phyloP scores from a whole-genome alignment of 768 basidiomycete species.

The Leccinum subgranulosum region DNA sequence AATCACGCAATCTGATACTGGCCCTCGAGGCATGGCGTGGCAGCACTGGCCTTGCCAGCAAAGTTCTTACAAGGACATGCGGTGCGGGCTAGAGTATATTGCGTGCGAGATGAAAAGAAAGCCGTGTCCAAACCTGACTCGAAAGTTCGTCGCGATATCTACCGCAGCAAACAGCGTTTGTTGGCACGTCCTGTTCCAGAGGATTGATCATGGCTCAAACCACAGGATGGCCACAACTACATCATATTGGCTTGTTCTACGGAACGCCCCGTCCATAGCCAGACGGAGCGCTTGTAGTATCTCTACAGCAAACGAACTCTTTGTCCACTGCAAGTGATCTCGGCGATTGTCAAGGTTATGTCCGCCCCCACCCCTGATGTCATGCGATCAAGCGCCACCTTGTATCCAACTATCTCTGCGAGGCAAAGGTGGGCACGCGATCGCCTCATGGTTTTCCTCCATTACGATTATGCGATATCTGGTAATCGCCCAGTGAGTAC shows the following conservation, averaged over 20 bases:
- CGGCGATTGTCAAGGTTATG: slow-evolving; percentile 23
- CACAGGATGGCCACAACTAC: slow-evolving; percentile 19
- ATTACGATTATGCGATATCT: slow-evolving; percentile 9
- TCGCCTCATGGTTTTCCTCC: slow-evolving; percentile 24
- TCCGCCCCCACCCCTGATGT: slow-evolving; percentile 16
- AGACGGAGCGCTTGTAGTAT: neutral
- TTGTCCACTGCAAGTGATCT: slow-evolving; percentile 11
- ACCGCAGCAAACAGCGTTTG: neutral
- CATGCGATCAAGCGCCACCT: slow-evolving; percentile 19
- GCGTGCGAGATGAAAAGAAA: slow-evolving; percentile 2
- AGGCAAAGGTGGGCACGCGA: slow-evolving; percentile 20
- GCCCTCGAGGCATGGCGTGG: neutral
- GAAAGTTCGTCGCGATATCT: neutral
- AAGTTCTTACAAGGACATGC: neutral
- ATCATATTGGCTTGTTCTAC: slow-evolving; percentile 1
- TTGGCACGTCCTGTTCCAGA: neutral
- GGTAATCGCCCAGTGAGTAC: slow-evolving; percentile 10
- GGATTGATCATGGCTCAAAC: neutral
- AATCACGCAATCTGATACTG: neutral
- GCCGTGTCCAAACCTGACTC: slow-evolving; percentile 2
- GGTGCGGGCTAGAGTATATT: neutral
- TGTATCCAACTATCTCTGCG: neutral
- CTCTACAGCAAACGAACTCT: slow-evolving; percentile 6
- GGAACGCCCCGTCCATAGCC: neutral
- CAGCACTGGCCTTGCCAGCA: slow-evolving; percentile 2